phyloP scores from a whole-genome alignment of 1,284 basidiomycete species.

The Cutaneotrichosporon daszewskae region DNA sequence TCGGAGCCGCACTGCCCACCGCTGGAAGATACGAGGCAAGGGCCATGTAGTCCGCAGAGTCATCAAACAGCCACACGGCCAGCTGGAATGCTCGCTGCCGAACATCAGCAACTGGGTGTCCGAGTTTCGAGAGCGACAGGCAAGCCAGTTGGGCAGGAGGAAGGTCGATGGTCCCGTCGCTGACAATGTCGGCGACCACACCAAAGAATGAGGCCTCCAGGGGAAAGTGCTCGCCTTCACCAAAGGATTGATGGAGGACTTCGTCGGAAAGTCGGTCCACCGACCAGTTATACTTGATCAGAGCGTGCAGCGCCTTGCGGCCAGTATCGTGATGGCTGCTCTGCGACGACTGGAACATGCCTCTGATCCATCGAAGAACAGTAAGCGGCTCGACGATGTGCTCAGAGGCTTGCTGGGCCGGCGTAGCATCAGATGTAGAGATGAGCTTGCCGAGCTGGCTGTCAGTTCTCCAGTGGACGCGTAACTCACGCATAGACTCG shows the following conservation, averaged over 20 bases:
- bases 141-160: slow-evolving; percentile 66
- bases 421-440: slow-evolving; percentile 30
- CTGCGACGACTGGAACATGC: slow-evolving; percentile 47
- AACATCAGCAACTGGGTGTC: slow-evolving; percentile 63
- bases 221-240: slow-evolving; percentile 51
- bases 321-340: slow-evolving; percentile 45
- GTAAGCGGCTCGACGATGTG: slow-evolving; percentile 46
- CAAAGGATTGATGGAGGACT: slow-evolving; percentile 65
- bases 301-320: slow-evolving; percentile 64
- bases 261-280: slow-evolving; percentile 64
- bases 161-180: slow-evolving; percentile 51
- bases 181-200: slow-evolving; percentile 62
- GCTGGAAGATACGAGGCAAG: slow-evolving; percentile 64
- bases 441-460: slow-evolving; percentile 44
- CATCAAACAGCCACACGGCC: slow-evolving; percentile 65
- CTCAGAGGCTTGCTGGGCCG: slow-evolving; percentile 33
- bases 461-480: no score
- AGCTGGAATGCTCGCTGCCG: slow-evolving; percentile 74
- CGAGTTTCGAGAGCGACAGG: slow-evolving; percentile 76
- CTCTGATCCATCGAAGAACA: slow-evolving; percentile 50
- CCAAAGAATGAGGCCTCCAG: slow-evolving; percentile 62
- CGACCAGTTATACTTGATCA: slow-evolving; percentile 61
- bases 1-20: slow-evolving; percentile 67
- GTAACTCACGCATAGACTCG: slow-evolving; percentile 79
- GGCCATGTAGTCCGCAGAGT: slow-evolving; percentile 49